Percentiles rank a stretch among this genome's conserved stretches.
These are phyloP conservation scores for Phlebiopsis gigantea DNA, from an alignment of 768 basidiomycete species.

Conservation along the genomic window DNA sequence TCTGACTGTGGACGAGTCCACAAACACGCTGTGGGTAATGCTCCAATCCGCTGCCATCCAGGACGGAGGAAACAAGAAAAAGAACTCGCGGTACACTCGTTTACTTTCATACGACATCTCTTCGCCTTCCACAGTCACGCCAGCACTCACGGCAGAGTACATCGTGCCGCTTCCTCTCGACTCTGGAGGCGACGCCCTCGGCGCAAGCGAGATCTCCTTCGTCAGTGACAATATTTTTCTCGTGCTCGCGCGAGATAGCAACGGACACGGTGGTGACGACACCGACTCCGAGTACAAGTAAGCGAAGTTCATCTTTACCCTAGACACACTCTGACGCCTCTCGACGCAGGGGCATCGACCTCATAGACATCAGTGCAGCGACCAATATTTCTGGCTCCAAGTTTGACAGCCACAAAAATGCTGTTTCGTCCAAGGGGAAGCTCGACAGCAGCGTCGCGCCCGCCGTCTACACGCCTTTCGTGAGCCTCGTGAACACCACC, in stretches of 20 bases:
- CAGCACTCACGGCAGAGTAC: slow-evolving; percentile 49
- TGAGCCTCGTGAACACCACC: slow-evolving; percentile 45
- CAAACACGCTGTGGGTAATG: slow-evolving; percentile 50
- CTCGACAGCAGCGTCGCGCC: slow-evolving; percentile 43
- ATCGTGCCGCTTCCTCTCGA: slow-evolving; percentile 53
- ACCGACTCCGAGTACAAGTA: slow-evolving; percentile 51
- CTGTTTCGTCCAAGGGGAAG: slow-evolving; percentile 45
- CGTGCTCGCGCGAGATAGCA: slow-evolving; percentile 51
- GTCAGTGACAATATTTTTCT: slow-evolving; percentile 51
- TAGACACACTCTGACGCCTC: not conserved
- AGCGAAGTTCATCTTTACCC: not conserved
- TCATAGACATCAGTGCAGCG: slow-evolving; percentile 51
- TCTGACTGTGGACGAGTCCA: slow-evolving; percentile 44
- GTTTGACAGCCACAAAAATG: slow-evolving; percentile 48
- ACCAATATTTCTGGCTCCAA: slow-evolving; percentile 56
- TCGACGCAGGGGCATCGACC: slow-evolving; percentile 45
- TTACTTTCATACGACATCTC: slow-evolving; percentile 52
- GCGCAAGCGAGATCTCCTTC: slow-evolving; percentile 54
- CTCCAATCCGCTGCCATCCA: slow-evolving; percentile 61
- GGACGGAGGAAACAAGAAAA: slow-evolving; percentile 49
- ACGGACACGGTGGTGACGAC: slow-evolving; percentile 51
- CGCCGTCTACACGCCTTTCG: slow-evolving; percentile 51
- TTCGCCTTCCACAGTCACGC: slow-evolving; percentile 22
- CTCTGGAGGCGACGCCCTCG: slow-evolving; percentile 44
- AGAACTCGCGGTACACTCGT: slow-evolving; percentile 47